Percentiles rank a stretch among this genome's conserved stretches.
Conservation (phyloP, 768 basidiomycete genomes). For the Terana coerulea region DNA sequence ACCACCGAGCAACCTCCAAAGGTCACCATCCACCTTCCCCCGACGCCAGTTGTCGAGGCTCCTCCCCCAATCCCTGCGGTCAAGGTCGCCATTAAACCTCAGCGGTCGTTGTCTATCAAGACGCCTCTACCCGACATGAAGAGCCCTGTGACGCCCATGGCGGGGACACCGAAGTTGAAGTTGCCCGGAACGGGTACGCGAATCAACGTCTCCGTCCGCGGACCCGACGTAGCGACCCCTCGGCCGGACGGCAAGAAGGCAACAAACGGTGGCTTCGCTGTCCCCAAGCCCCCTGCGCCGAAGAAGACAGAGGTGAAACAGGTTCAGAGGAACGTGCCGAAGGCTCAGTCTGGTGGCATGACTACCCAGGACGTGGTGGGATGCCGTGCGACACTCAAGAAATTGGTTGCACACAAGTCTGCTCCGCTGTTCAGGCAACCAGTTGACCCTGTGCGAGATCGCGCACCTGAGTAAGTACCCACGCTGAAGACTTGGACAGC, state of each 20-base stretch:
- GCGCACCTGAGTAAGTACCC: slow-evolving; percentile 73
- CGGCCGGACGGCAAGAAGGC: slow-evolving; percentile 7
- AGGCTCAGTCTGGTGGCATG: slow-evolving; percentile 78
- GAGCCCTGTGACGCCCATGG: slow-evolving; percentile 25
- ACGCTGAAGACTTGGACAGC: slow-evolving; percentile 8
- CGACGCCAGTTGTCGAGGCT: slow-evolving; percentile 65
- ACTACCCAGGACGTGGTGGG: slow-evolving; percentile 69
- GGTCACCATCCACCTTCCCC: slow-evolving; percentile 76
- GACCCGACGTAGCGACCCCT: slow-evolving; percentile 23
- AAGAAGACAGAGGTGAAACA: slow-evolving; percentile 24
- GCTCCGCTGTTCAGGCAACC: slow-evolving; percentile 77
- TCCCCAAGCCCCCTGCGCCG: slow-evolving; percentile 17
- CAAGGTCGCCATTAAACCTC: slow-evolving; percentile 45
- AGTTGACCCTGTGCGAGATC: slow-evolving; percentile 94
- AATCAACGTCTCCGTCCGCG: slow-evolving; percentile 24
- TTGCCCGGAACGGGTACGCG: slow-evolving; percentile 35
- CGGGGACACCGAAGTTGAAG: slow-evolving; percentile 55
- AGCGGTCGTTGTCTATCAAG: slow-evolving; percentile 29
- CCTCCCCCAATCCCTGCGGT: slow-evolving; percentile 49
- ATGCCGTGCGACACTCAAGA: slow-evolving; percentile 74
- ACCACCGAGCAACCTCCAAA: slow-evolving; percentile 83
- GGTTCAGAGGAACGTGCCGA: slow-evolving; percentile 47
- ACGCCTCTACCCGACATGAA: slow-evolving; percentile 31
- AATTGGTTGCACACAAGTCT: slow-evolving; percentile 70
- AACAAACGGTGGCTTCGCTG: slow-evolving; percentile 15